Base-by-base conservation (phyloP, 129 eudicot species). In the Lactuca saligna region DNA sequence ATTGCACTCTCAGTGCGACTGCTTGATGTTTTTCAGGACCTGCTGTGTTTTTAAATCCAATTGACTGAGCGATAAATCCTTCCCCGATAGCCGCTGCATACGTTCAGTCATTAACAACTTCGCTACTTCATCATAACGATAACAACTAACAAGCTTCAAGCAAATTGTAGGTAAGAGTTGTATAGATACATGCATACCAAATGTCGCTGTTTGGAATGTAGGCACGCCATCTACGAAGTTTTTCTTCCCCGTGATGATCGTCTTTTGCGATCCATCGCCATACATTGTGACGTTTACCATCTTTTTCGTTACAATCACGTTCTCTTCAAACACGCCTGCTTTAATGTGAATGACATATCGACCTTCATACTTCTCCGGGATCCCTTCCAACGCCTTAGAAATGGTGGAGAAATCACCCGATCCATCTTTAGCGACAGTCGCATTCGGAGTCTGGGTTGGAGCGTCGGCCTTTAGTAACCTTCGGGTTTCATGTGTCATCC, bases 1-100 rank as follows among this genome's bases (percentile, higher is more conserved):
- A 79, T 72, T 84, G 91, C 11, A 84, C 95, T 65, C 95, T 62
- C 3, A 90, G 72, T 2, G 97, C 97, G 0, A 90, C 95, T 4
- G 97, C 97, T 61, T 87, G 97, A 67, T 73, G 85, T 73, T 90
- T 90, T 54, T 90, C 95, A 0, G 95, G 89, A 17, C 97, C 97
- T 0, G 97, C 97, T 0, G 95, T 87, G 81, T 90, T 90, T 57
- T 68, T 57, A 63, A 90, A 90, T 14, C 97, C 89, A 13, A 90
- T 70, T 0, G 85, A 78, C 50, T 76, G 82, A 8, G 89, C 97
- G 75, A 84, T 75, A 61, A 90, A 87, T 42, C 91, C 95, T 8
- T 85, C 87, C 56, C 97, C 95, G 9, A 82, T 34, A 44, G 80
- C 91, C 53, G 85, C 97, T 90, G 84, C 78, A 72, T 35, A 42